Conservation (phyloP, 352 stramenopile species). For the Phytophthora idaei region DNA sequence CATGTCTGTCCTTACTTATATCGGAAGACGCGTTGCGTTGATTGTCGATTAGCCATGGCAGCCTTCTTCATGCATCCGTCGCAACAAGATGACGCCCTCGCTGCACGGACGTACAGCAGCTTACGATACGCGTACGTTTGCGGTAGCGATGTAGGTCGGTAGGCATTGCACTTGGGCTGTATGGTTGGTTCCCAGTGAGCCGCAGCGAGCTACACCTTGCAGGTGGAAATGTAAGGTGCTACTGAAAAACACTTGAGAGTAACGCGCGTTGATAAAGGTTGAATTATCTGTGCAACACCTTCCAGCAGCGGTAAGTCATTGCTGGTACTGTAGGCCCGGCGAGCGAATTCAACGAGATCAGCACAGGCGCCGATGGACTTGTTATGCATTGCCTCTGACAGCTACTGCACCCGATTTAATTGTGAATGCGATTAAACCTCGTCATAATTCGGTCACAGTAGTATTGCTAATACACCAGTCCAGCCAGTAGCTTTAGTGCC, state of each 20-base stretch:
- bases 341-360: slow-evolving; percentile 9
- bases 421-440: neutral
- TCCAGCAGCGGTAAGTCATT: no score
- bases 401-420: slow-evolving; percentile 7
- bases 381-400: neutral
- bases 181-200: neutral
- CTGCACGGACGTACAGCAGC: neutral
- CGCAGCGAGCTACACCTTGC: neutral
- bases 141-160: slow-evolving; percentile 6
- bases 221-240: neutral
- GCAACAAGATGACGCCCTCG: neutral
- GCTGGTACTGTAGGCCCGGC: no score
- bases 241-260: no score
- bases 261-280: neutral
- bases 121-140: slow-evolving; percentile 7
- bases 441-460: neutral
- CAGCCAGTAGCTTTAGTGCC: neutral
- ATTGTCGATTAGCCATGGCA: neutral
- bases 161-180: slow-evolving; percentile 2
- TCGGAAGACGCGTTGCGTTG: no score
- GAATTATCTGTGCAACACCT: neutral
- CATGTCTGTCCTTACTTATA: slow-evolving; percentile 3
- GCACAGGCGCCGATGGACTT: neutral
- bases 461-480: neutral
- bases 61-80: neutral